phyloP scores from a whole-genome alignment of 495 filamentous ascomycete genomes.

The Penicillium alfredii region DNA sequence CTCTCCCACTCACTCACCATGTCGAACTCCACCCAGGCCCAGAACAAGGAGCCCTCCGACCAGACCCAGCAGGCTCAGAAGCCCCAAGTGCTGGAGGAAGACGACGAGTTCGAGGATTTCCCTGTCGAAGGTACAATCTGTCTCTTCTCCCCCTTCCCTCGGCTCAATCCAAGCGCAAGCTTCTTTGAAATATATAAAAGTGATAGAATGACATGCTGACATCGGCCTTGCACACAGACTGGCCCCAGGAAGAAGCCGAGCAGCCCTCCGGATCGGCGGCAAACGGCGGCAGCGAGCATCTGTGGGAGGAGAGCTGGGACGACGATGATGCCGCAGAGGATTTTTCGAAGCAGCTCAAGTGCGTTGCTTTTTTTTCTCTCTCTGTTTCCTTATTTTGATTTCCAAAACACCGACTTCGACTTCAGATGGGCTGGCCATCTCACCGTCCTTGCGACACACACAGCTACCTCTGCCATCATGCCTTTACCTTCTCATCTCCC shows the following conservation, averaged over 20 bases:
- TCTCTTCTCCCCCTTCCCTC: conserved; percentile 3
- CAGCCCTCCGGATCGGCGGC: conserved; percentile 49
- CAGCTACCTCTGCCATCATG: too few relatives aligned
- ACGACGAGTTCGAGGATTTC: conserved; percentile 99
- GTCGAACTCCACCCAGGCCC: conserved; percentile 37
- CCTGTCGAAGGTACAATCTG: conserved; percentile 75
- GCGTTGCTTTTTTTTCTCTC: conserved; percentile 25
- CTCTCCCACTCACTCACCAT: conserved; percentile 23
- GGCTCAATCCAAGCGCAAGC: too few relatives aligned
- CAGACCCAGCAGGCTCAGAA: conserved; percentile 47
- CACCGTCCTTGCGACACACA: too few relatives aligned
- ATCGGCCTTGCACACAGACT: conserved; percentile 52
- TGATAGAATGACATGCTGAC: not conserved
- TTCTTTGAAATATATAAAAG: too few relatives aligned
- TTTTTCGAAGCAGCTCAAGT: conserved; percentile 95
- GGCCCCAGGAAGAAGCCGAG: conserved; percentile 80
- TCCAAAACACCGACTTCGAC: too few relatives aligned
- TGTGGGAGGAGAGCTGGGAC: conserved; percentile 99
- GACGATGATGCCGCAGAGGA: conserved; percentile 97
- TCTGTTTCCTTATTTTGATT: conserved; percentile 9
- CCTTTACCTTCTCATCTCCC: too few relatives aligned
- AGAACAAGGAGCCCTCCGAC: conserved; percentile 35
- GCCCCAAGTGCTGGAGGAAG: conserved; percentile 76
- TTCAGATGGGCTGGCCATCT: too few relatives aligned
- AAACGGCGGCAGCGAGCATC: conserved; percentile 59